Conservation (phyloP, 2,329 filamentous ascomycete species). For the Phialophora verrucosa region DNA sequence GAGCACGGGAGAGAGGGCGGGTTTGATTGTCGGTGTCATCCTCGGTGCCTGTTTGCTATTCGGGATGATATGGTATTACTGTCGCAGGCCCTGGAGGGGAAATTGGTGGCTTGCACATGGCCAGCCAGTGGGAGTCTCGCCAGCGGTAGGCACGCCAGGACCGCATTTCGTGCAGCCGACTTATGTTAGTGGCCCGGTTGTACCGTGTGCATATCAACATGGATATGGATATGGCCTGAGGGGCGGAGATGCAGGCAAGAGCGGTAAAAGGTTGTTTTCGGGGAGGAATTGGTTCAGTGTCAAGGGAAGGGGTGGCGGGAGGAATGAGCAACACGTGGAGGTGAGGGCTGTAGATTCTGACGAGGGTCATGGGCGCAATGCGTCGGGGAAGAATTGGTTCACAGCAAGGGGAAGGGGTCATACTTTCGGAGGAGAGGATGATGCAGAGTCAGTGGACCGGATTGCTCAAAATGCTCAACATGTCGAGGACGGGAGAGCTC, state of each 20-base stretch:
- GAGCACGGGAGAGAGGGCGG: conserved; percentile 40
- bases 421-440: neutral
- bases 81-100: conserved; percentile 24
- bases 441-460: neutral
- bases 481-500: neutral
- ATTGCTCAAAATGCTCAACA: neutral
- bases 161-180: conserved; percentile 24
- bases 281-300: conserved; percentile 9
- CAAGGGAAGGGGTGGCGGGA: neutral
- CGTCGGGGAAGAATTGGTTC: conserved; percentile 1
- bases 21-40: conserved; percentile 41
- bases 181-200: conserved; percentile 25
- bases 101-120: conserved; percentile 37
- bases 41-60: conserved; percentile 39
- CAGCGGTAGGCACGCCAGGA: neutral
- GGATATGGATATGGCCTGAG: conserved; percentile 20
- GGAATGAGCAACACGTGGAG: neutral
- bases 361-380: neutral
- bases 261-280: conserved; percentile 8
- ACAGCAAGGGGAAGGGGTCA: neutral
- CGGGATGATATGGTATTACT: conserved; percentile 33
- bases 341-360: neutral
- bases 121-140: conserved; percentile 15
- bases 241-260: conserved; percentile 9
- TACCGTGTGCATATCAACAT: conserved; percentile 21